Base-by-base conservation (phyloP, 2,329 filamentous ascomycete genomes). In the Epichloe sp. region DNA sequence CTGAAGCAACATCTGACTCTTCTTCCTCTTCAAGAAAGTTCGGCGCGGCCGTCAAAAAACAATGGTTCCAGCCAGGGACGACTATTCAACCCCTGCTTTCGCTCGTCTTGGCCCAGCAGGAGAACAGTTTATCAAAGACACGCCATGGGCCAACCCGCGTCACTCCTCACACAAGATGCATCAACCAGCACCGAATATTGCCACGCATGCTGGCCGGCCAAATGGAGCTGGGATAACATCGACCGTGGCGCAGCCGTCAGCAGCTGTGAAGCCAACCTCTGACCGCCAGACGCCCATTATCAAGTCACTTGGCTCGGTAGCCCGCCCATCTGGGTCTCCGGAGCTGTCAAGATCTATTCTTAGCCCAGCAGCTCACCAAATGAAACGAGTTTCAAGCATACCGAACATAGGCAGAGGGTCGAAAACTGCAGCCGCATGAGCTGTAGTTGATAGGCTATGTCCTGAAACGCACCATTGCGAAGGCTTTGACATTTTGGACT, bases 111-210 rank as follows among this genome's bases (percentile, higher is more conserved):
- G 79, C 60, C 78, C 84, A 40, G 86, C 86, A 23, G 86, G 87
- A 59, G 88, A 94, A 65, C 85, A 91, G 56, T 95, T 93, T 59
- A 77, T 95, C 51, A 87, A 94, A 61, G 84, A 91, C 58, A 95
- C 87, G 5, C 85, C 89, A 1, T 96, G 90, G 90, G 88, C 89
- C 37, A 95, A 95, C 63, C 88, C 89, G 17, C 87, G 91, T 58
- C 84, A 88, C 62, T 82, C 85, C n/a, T 53, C 81, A 10, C 83
- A 88, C 62, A 76, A 79, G 55, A 64, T 71, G 49, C 65, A 69
- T 42, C 67, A 70, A 41, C 67, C 59, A 63, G 66, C 58, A 57
- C 68, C 53, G 55, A 68, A 40, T 37, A 14, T 10, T 23, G 31
- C 26, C 34, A 3, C 19, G 21, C 47, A 44, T n/a, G 48, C 44